Evolutionary conservation across 2,329 filamentous ascomycete genomes (phyloP).

Genomic region (Venturiaceae sp.): DNA sequence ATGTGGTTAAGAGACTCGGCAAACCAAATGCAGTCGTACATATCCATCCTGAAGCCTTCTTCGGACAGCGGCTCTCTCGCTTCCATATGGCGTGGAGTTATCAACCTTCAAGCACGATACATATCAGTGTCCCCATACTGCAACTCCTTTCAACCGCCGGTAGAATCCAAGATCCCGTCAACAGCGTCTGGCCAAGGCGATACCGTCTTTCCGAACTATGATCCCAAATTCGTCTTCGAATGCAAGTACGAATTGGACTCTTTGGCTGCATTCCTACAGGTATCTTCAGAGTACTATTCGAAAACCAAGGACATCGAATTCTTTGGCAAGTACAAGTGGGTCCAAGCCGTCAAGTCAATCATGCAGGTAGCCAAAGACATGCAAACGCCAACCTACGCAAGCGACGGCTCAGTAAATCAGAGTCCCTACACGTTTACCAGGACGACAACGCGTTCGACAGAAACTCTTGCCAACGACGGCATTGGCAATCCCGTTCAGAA

Average conservation of each 20-base stretch:
- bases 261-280: constrained; percentile 39
- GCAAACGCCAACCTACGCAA: constrained; percentile 37
- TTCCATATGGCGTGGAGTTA: constrained; percentile 58
- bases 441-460: constrained; percentile 32
- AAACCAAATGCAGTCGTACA: constrained; percentile 64
- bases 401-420: constrained; percentile 31
- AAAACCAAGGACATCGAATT: constrained; percentile 37
- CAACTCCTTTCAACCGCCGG: constrained; percentile 43
- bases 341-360: constrained; percentile 32
- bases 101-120: constrained; percentile 63
- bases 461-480: constrained; percentile 43
- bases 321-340: constrained; percentile 39
- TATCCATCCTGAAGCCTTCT: constrained; percentile 48
- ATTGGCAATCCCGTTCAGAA: constrained; percentile 40
- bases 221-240: constrained; percentile 36
- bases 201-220: constrained; percentile 32
- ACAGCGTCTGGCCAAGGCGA: constrained; percentile 30
- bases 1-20: constrained; percentile 48
- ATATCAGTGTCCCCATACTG: constrained; percentile 49
- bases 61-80: constrained; percentile 49
- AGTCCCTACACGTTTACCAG: constrained; percentile 38
- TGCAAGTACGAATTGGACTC: constrained; percentile 47
- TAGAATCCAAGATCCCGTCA: constrained; percentile 34
- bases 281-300: constrained; percentile 39
- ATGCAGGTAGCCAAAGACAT: constrained; percentile 35